phyloP scores from a whole-genome alignment of 306 rosid genomes.

The Malus sylvestris region DNA sequence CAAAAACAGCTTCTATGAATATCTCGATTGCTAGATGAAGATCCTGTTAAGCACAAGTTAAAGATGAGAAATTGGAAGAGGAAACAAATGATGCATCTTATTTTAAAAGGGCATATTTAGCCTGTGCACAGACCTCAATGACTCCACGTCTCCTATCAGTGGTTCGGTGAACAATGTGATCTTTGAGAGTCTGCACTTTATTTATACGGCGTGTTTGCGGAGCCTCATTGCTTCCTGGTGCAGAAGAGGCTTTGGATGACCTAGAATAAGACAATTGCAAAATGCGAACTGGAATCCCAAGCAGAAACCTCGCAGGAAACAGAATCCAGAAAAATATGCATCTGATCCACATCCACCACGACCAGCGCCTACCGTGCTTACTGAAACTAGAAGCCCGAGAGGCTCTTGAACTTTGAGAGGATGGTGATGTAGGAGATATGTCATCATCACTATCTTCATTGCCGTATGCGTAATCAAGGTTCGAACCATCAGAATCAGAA shows the following conservation, averaged over 20 bases:
- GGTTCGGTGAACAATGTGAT: constrained; percentile 63
- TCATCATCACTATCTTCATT: constrained; percentile 57
- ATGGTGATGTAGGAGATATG: constrained; percentile 47
- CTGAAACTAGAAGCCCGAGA: constrained; percentile 35
- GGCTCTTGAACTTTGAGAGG: constrained; percentile 57
- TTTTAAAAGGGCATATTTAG: not conserved
- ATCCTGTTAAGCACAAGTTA: constrained; percentile 46
- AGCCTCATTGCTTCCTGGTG: constrained; percentile 24
- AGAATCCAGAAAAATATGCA: constrained; percentile 47
- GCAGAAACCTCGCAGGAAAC: constrained; percentile 47
- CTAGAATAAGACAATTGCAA: constrained; percentile 22
- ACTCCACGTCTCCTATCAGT: constrained; percentile 91
- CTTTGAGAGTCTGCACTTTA: constrained; percentile 54
- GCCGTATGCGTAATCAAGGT: constrained; percentile 47
- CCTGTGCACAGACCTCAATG: constrained; percentile 54
- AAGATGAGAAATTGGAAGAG: constrained; percentile 1
- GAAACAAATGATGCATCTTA: not conserved
- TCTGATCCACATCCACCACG: constrained; percentile 58
- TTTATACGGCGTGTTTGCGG: constrained; percentile 23
- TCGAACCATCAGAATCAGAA: constrained; percentile 55
- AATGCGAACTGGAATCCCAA: constrained; percentile 44
- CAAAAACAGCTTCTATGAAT: constrained; percentile 70
- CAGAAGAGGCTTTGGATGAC: constrained; percentile 17
- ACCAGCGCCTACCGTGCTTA: constrained; percentile 29
- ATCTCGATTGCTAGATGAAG: constrained; percentile 80